These are phyloP conservation scores for Stemphylium lycopersici DNA, from an alignment of 2,329 filamentous ascomycete species.

Conservation along the genomic window DNA sequence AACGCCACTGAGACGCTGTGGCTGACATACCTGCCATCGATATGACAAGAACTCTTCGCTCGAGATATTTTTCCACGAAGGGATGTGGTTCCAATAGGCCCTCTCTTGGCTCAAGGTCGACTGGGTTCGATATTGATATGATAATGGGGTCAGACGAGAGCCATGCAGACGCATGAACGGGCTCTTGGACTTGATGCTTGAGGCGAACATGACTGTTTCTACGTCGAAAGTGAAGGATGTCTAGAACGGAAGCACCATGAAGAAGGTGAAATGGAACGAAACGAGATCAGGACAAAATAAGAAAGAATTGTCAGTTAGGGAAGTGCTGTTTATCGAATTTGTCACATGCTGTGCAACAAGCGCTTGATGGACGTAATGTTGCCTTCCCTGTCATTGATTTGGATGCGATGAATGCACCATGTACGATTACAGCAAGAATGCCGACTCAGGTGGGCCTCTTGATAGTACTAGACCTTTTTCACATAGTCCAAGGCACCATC, in stretches of 20 bases:
- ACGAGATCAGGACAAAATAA: not conserved
- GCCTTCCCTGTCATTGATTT: not conserved
- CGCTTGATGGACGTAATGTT: not conserved
- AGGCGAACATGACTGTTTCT: conserved; percentile 8
- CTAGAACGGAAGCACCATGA: not conserved
- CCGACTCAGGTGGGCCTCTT: conserved; percentile 1
- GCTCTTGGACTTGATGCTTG: not conserved
- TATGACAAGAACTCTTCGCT: conserved; percentile 60
- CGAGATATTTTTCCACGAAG: conserved; percentile 58
- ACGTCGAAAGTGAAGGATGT: not conserved
- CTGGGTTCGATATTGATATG: conserved; percentile 10
- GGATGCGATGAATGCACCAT: not conserved
- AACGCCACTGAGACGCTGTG: not conserved
- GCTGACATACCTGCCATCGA: conserved; percentile 60
- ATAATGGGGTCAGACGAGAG: not conserved
- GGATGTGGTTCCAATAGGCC: conserved; percentile 59
- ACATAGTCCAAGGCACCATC: not conserved
- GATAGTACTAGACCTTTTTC: not conserved
- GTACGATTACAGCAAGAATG: conserved; percentile 2
- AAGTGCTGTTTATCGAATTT: not conserved
- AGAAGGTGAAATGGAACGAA: not conserved
- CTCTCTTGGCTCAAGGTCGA: conserved; percentile 22
- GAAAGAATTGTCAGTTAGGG: not conserved
- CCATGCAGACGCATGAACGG: not conserved
- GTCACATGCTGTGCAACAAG: not conserved